Percentiles rank a stretch among this genome's conserved stretches.
These are phyloP conservation scores for Vitis hybrid DNA, from an alignment of 177 flowering plant species.

Conservation along the genomic window DNA sequence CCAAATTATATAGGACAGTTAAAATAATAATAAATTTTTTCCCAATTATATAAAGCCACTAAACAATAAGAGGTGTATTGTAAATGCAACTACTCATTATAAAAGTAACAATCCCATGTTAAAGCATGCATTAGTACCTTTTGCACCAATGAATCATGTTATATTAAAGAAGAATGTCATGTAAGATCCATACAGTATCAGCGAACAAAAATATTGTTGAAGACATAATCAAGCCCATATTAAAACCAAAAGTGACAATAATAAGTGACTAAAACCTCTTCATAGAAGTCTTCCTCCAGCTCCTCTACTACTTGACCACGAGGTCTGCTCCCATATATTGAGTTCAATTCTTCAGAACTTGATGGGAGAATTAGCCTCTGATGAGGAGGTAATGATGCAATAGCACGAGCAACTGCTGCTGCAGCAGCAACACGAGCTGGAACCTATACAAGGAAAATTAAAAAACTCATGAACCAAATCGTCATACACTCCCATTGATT, in stretches of 20 bases:
- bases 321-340: conserved; percentile 79
- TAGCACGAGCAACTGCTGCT: conserved; percentile 92
- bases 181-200: too few species aligned
- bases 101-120: background rate
- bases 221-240: background rate
- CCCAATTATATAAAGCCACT: background rate
- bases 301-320: conserved; percentile 62
- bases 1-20: too few species aligned
- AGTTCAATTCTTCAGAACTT: conserved; percentile 75
- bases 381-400: conserved; percentile 88
- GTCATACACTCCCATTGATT: background rate
- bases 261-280: conserved; percentile 49
- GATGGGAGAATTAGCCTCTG: conserved; percentile 69
- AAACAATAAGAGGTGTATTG: background rate
- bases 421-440: conserved; percentile 97
- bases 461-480: background rate
- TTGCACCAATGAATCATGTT: background rate
- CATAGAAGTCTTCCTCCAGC: conserved; percentile 84
- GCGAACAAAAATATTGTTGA: background rate
- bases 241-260: background rate
- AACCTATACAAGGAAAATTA: conserved; percentile 45
- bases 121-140: background rate
- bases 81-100: background rate
- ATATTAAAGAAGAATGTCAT: background rate
- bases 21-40: too few species aligned